A percentile compares a stretch with the other conserved stretches of the same genome.
Evolutionary conservation across 148 eudicot species (phyloP).

Genomic region (Agrostemma githago): DNA sequence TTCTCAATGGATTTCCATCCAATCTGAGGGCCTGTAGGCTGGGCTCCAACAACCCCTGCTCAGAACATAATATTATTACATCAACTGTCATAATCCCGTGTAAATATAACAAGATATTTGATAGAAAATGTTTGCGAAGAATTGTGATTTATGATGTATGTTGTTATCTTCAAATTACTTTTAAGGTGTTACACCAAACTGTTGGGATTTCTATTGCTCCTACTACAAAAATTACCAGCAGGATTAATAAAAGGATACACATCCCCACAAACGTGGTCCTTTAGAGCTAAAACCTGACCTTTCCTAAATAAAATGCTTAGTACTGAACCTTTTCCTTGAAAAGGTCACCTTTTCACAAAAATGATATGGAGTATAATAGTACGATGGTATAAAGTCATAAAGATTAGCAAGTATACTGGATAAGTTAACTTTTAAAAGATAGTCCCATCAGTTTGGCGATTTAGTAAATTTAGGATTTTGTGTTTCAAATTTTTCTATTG

Average conservation of each 20-base stretch:
- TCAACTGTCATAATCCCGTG: neutral
- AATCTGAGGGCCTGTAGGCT: constrained; percentile 82
- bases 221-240: neutral
- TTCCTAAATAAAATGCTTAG: neutral
- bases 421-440: neutral
- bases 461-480: too few species aligned
- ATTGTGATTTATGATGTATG: neutral
- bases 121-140: neutral
- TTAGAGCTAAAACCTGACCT: neutral
- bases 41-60: constrained; percentile 91
- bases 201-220: neutral
- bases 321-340: neutral
- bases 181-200: neutral
- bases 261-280: neutral
- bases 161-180: constrained; percentile 5
- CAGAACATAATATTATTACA: constrained; percentile 17
- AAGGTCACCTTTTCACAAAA: neutral
- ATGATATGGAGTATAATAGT: neutral
- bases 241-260: neutral
- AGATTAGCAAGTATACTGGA: neutral
- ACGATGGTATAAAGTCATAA: neutral
- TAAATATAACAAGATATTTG: neutral
- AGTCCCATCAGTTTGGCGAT: too few species aligned
- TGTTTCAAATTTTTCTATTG: too few species aligned
- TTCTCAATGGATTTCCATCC: constrained; percentile 92